These are phyloP conservation scores for Casuarina glauca DNA, from an alignment of 306 rosid genomes.

Conservation along the genomic window DNA sequence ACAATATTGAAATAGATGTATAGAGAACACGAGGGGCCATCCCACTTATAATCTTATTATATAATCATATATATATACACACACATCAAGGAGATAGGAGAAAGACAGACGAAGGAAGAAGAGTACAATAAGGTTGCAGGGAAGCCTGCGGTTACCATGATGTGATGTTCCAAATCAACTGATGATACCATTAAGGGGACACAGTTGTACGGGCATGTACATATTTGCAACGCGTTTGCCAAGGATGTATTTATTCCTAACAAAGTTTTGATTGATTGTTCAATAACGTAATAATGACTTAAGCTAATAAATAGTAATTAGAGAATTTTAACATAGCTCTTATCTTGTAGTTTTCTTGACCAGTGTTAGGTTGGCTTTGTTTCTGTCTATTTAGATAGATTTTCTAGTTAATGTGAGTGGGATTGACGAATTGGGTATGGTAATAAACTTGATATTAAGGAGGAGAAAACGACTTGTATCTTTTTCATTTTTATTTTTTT, in stretches of 20 bases:
- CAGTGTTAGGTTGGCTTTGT: too few relatives aligned
- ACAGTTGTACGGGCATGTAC: slow-evolving; percentile 37
- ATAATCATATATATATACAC: not conserved
- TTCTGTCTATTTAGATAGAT: too few relatives aligned
- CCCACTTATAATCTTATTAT: slow-evolving; percentile 25
- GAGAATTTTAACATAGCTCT: too few relatives aligned
- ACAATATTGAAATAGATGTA: slow-evolving; percentile 33
- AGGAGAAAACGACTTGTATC: too few relatives aligned
- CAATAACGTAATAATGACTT: not conserved
- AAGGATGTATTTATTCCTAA: not conserved
- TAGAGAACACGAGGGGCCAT: slow-evolving; percentile 24
- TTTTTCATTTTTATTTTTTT: too few relatives aligned
- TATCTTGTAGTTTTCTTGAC: too few relatives aligned
- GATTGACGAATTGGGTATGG: too few relatives aligned
- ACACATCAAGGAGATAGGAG: not conserved
- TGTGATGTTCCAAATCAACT: slow-evolving; percentile 30
- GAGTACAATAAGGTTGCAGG: slow-evolving; percentile 17
- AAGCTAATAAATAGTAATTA: not conserved
- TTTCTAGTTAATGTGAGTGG: too few relatives aligned
- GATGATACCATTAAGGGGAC: slow-evolving; percentile 40
- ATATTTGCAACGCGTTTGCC: not conserved
- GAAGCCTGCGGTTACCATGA: slow-evolving; percentile 32
- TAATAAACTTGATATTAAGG: too few relatives aligned
- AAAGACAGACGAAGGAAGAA: slow-evolving; percentile 4
- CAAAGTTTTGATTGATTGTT: not conserved